phyloP scores from a whole-genome alignment of 2,329 filamentous ascomycete genomes.

The Colletotrichum cuscutae region DNA sequence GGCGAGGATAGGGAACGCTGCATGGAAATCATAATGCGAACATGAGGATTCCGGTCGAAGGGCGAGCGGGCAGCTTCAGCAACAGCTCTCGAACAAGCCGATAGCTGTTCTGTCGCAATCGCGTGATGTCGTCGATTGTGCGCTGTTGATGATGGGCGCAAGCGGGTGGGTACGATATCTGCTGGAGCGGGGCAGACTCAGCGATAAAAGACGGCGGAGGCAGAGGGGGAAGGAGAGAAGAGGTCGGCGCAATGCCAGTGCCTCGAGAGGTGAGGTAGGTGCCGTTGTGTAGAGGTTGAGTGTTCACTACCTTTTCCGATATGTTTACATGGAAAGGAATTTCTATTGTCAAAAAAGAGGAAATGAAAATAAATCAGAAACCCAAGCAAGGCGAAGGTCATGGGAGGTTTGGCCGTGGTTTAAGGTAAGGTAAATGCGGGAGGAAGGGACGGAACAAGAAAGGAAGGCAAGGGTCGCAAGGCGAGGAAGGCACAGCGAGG shows the following conservation, averaged over 20 bases:
- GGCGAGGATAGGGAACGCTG: constrained; percentile 72
- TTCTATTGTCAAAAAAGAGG: constrained; percentile 3
- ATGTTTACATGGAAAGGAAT: not conserved
- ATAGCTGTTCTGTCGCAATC: constrained; percentile 24
- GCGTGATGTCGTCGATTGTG: not conserved
- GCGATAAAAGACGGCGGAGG: not conserved
- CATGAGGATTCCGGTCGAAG: constrained; percentile 48
- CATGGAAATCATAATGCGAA: constrained; percentile 68
- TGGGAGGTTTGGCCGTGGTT: constrained; percentile 12
- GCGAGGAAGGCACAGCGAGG: constrained; percentile 14
- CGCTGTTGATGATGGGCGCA: not conserved
- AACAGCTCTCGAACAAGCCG: constrained; percentile 39
- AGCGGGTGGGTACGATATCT: not conserved
- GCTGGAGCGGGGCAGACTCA: constrained; percentile 27
- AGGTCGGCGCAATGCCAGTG: constrained; percentile 29
- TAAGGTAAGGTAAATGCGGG: constrained; percentile 29
- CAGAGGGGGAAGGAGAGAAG: not conserved
- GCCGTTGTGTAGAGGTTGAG: not conserved
- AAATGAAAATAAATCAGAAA: not conserved
- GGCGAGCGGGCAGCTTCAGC: constrained; percentile 49
- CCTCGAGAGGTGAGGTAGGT: not conserved
- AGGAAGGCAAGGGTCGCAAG: constrained; percentile 23
- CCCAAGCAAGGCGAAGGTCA: not conserved
- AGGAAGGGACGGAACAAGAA: constrained; percentile 33
- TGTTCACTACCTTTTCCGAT: not conserved